Evolutionary conservation across 2,329 filamentous ascomycete genomes (phyloP).

Genomic region (Penicillium sp.): DNA sequence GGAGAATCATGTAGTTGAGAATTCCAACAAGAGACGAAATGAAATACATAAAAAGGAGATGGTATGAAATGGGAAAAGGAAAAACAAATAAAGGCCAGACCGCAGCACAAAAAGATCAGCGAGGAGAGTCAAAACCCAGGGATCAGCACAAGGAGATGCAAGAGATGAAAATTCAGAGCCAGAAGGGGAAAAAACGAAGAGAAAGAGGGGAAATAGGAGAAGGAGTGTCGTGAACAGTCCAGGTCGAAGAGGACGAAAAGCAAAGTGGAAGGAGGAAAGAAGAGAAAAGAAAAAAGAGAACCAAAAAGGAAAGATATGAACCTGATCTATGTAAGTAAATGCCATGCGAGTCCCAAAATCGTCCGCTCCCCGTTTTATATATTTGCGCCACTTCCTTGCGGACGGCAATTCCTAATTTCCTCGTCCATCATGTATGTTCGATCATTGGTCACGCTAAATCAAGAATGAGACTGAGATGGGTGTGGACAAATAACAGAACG

Average conservation of each 20-base stretch:
- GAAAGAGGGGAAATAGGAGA: conserved; percentile 17
- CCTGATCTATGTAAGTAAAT: conserved; percentile 39
- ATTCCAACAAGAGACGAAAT: conserved; percentile 32
- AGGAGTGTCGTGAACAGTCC: conserved; percentile 19
- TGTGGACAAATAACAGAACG: conserved; percentile 21
- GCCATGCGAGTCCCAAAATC: conserved; percentile 40
- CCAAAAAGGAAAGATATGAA: conserved; percentile 35
- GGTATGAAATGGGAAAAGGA: conserved; percentile 24
- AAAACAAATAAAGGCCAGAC: conserved; percentile 2
- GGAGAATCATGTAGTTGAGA: conserved; percentile 29
- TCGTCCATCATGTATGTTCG: conserved; percentile 43
- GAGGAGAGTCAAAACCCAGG: conserved; percentile 18
- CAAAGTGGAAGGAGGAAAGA: conserved; percentile 14
- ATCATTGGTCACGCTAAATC: conserved; percentile 44
- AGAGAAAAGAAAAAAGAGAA: conserved; percentile 15
- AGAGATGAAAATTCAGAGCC: conserved; percentile 14
- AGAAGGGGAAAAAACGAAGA: conserved; percentile 3
- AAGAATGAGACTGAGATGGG: conserved; percentile 32
- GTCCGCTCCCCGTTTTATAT: conserved; percentile 40
- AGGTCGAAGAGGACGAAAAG: conserved; percentile 7
- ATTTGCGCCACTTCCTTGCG: conserved; percentile 37
- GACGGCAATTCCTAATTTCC: conserved; percentile 34
- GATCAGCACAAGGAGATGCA: conserved; percentile 22
- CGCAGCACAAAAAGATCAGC: conserved; percentile 24
- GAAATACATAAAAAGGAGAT: conserved; percentile 32